Evolutionary conservation across 495 filamentous ascomycete species (phyloP).

Genomic region (Hamigera avellanea): DNA sequence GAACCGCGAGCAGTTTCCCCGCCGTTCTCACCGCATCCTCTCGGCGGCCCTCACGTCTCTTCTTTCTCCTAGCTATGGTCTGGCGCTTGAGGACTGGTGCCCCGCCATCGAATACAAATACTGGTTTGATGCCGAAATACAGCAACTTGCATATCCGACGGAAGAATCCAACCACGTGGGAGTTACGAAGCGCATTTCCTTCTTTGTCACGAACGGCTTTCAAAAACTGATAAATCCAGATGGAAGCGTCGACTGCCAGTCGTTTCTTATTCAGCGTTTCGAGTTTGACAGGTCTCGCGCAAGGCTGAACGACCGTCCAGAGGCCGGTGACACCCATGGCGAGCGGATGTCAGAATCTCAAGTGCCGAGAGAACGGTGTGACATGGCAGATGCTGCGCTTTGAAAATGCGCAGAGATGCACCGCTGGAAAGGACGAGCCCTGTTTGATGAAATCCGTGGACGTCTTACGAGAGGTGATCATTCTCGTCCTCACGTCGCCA

Average conservation of each 20-base stretch:
- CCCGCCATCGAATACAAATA: slow-evolving; percentile 97
- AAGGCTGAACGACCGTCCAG: slow-evolving; percentile 89
- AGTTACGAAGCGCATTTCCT: slow-evolving; percentile 90
- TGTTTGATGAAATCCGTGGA: too few species aligned
- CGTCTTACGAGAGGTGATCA: background rate
- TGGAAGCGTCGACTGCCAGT: slow-evolving; percentile 92
- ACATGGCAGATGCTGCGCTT: background rate
- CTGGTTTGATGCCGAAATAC: slow-evolving; percentile 90
- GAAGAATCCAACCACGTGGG: slow-evolving; percentile 94
- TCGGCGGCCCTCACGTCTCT: slow-evolving; percentile 70
- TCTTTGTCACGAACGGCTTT: slow-evolving; percentile 98
- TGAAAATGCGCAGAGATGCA: background rate
- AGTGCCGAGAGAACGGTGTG: background rate
- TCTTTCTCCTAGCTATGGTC: slow-evolving; percentile 70
- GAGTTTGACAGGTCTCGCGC: slow-evolving; percentile 73
- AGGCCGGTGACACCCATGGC: slow-evolving; percentile 97
- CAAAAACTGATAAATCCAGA: slow-evolving; percentile 99
- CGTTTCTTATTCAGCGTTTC: slow-evolving; percentile 92
- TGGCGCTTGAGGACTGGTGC: slow-evolving; percentile 85
- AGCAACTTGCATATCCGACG: slow-evolving; percentile 93
- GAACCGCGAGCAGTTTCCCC: slow-evolving; percentile 77
- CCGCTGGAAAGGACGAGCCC: too few species aligned
- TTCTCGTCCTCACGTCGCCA: slow-evolving; percentile 5
- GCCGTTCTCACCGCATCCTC: slow-evolving; percentile 91
- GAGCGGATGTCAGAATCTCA: background rate